Base-by-base conservation (phyloP, 371 early-diverging fungal genomes). In the Aphelidium insulamus region DNA sequence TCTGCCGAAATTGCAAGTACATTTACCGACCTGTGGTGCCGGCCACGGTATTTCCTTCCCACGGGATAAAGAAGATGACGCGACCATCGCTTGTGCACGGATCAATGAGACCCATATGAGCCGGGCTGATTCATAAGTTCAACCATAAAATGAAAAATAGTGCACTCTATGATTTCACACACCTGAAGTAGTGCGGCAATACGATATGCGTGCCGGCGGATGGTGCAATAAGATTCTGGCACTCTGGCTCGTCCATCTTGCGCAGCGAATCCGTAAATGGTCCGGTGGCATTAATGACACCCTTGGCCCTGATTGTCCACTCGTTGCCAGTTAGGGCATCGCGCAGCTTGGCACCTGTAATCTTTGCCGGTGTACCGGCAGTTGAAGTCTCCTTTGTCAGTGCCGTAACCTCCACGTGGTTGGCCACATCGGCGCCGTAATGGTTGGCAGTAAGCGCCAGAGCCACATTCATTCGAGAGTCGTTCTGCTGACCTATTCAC, bases 1-100 rank as follows among this genome's bases (percentile, higher is more conserved):
- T 8, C 16, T 18, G 6, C 15, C 11, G 2, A 18, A 15, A 7
- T 14, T 1, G 16, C 18, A 32, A 14, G 12, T 14, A 7, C 11
- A 22, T 33, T 30, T 12, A 47, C n/a, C n/a, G n/a, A n/a, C 45
- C 53, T 14, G 99, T 99, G 15, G 95, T 91, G 23, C 99, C 99
- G n/a, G 88, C 97, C 47, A 99, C 78, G 21, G 77, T 73, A 52
- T 78, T 79, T 21, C 88, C 91, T 52, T 90, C 78, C 97, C 97
- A 99, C 5, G 98, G 98, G 41, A 99, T 49, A 52, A 99, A 84
- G 71, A 97, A 99, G 36, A 97, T 78, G 21, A 99, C 92, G 48
- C 98, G 77, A 11, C 92, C 91, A 59, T 98, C 97, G 39, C 72
- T 74, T 3, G 98, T 97, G n/a, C 70, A 65, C 9, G 97, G 94